Evolutionary conservation across 2,329 filamentous ascomycete species (phyloP).

Genomic region (Fusarium redolens): DNA sequence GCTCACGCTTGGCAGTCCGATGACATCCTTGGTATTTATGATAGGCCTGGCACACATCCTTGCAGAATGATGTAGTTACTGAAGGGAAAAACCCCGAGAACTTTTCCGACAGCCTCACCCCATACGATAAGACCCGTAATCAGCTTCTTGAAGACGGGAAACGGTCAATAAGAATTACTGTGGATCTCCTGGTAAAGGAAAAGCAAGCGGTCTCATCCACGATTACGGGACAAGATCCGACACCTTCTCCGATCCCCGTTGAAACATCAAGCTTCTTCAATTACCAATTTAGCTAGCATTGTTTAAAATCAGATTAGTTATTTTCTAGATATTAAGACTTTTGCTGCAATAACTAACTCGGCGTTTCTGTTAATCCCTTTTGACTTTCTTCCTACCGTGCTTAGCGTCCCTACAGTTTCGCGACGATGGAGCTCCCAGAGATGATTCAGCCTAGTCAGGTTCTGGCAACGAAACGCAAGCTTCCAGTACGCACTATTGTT

Average conservation of each 20-base stretch:
- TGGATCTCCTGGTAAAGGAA: background rate
- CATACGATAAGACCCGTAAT: background rate
- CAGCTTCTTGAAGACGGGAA: background rate
- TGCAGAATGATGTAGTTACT: background rate
- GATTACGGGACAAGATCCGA: background rate
- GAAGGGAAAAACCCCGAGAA: background rate
- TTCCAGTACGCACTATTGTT: background rate
- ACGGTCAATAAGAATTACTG: background rate
- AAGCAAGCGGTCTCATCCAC: rapidly evolving
- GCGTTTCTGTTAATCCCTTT: rapidly evolving
- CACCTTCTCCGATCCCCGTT: background rate
- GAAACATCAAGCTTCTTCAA: background rate
- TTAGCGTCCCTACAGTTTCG: too few species aligned
- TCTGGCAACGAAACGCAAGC: background rate
- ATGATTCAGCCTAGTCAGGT: background rate
- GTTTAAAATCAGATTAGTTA: rapidly evolving
- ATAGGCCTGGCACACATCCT: background rate
- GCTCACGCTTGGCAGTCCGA: background rate
- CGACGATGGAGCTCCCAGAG: background rate
- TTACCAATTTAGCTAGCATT: background rate
- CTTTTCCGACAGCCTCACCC: background rate
- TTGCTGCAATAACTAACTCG: rapidly evolving
- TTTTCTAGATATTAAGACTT: background rate
- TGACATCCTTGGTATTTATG: background rate
- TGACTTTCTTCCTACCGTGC: too few species aligned